Base-by-base conservation (phyloP, 2,329 filamentous ascomycete genomes). In the Sclerotinia trifoliorum region DNA sequence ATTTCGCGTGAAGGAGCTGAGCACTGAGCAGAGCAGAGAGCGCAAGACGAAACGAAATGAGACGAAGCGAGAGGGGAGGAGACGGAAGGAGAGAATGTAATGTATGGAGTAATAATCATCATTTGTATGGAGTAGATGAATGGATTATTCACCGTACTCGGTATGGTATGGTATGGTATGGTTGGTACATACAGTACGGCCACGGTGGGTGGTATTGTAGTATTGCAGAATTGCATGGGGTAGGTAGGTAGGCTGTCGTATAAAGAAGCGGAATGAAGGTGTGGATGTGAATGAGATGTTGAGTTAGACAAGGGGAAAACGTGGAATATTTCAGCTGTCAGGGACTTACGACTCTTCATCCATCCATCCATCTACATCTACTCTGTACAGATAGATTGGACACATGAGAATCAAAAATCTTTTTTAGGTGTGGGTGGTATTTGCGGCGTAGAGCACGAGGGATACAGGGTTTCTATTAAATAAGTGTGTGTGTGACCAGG, bases 311-410 rank as follows among this genome's bases (percentile, higher is more conserved):
- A 24, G 54, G 32, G 17, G 1, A 13, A 51, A 60, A 61, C 44
- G 64, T 66, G 64, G 54, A 60, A 61, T 24, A 24, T 13, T 66
- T 66, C 64, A 66, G 64, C 64, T 66, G 39, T 46, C 54, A 61
- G 60, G 60, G 60, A 26, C 51, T 58, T 39, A 5, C 3, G 32
- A 32, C 32, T 3, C 29, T 32, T 5, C 29, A 32, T 32, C 7
- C 32, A 6, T 32, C 32, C 32, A 15, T 39, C 48, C 39, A 42
- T 54, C 48, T 8, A 42, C 39, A 42, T n/a, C n/a, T n/a, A n/a
- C n/a, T n/a, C n/a, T n/a, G n/a, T n/a, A n/a, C n/a, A n/a, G n/a
- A n/a, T n/a, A n/a, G n/a, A n/a, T n/a, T n/a, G n/a, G n/a, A n/a
- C n/a, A n/a, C 17, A 49, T 49, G 3, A 19, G n/a, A 26, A 19